Percentiles rank a stretch among this genome's conserved stretches.
phyloP scores from a whole-genome alignment of 768 basidiomycete species.

The Hygrophoropsis aurantiaca region DNA sequence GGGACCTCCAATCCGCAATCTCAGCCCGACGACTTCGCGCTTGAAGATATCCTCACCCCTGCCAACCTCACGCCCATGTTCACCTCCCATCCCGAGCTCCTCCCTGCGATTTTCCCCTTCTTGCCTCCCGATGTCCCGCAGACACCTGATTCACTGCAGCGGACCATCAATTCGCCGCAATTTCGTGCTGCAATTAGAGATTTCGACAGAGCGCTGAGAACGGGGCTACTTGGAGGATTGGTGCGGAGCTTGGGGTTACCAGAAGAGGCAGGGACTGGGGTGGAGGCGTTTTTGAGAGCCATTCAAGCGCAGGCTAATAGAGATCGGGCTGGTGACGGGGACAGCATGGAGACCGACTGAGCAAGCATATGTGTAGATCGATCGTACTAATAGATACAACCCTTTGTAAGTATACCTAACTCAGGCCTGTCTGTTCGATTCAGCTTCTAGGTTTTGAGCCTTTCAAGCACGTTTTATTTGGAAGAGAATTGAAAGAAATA shows the following conservation, averaged over 20 bases:
- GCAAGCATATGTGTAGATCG: too few species aligned
- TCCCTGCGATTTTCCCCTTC: slow-evolving; percentile 73
- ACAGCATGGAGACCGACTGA: slow-evolving; percentile 83
- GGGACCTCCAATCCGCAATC: slow-evolving; percentile 3
- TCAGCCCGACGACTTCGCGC: slow-evolving; percentile 52
- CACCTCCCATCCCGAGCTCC: slow-evolving; percentile 63
- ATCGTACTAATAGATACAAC: too few species aligned
- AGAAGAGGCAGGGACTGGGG: slow-evolving; percentile 77
- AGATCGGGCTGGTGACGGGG: slow-evolving; percentile 37
- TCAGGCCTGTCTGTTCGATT: too few species aligned
- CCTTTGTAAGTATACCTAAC: too few species aligned
- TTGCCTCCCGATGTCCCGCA: slow-evolving; percentile 76
- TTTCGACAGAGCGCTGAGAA: slow-evolving; percentile 83
- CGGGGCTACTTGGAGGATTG: slow-evolving; percentile 72
- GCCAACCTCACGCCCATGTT: slow-evolving; percentile 74
- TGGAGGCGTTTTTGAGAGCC: slow-evolving; percentile 78
- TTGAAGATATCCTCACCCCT: slow-evolving; percentile 76
- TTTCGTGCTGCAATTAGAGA: slow-evolving; percentile 78
- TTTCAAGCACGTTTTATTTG: too few species aligned
- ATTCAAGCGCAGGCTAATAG: slow-evolving; percentile 72
- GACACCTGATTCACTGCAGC: slow-evolving; percentile 66
- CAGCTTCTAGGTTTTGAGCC: too few species aligned
- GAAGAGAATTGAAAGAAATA: too few species aligned
- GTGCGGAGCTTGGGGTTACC: slow-evolving; percentile 81
- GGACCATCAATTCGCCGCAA: slow-evolving; percentile 79